Base-by-base conservation (phyloP, 2,329 filamentous ascomycete species). In the Pseudopithomyces maydicus region DNA sequence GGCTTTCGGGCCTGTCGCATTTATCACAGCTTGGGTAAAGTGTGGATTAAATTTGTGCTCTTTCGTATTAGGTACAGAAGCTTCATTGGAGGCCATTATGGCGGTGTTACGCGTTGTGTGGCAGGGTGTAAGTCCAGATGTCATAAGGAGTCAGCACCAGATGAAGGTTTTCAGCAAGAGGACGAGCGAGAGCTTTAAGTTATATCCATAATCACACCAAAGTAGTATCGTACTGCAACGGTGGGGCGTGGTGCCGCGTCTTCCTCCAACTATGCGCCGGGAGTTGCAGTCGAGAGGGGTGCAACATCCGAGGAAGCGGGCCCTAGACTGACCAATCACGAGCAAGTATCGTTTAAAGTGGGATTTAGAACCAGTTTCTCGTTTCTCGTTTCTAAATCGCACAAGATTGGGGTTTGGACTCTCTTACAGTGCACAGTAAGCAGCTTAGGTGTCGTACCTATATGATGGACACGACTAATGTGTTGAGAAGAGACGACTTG, bases 1-100 rank as follows among this genome's bases (percentile, higher is more conserved):
- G 14, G 86, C 86, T 67, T 90, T 87, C 62, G 88, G 87, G 45
- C 88, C 87, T 80, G 91, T 92, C 63, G 87, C 83, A 62, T 90
- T 84, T 72, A 92, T 82, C 74, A 92, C 88, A 74, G 87, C 84
- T 66, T 87, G 78, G 52, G 90, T 94, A 79, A 93, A 92, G 77
- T 83, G 84, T 63, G 90, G 90, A 75, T 94, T 90, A 79, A 89
- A 92, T 60, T 78, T 78, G 66, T 72, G 70, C 19, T 57, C 36
- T 51, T 66, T 63, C 59, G 46, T 48, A 42, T 58, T 54, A 8
- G 55, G 43, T 26, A 65, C 62, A 6, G 14, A n/a, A 7, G 6
- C 22, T 7, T 59, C 60, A 36, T 68, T 67, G 22, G 62, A 48
- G 29, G 62, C 53, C 68, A 70, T 71, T 2, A 36, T 62, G 52